A percentile compares a stretch with the other conserved stretches of the same genome.
Evolutionary conservation across 306 rosid genomes (phyloP).

Genomic region (Mucuna pruriens): DNA sequence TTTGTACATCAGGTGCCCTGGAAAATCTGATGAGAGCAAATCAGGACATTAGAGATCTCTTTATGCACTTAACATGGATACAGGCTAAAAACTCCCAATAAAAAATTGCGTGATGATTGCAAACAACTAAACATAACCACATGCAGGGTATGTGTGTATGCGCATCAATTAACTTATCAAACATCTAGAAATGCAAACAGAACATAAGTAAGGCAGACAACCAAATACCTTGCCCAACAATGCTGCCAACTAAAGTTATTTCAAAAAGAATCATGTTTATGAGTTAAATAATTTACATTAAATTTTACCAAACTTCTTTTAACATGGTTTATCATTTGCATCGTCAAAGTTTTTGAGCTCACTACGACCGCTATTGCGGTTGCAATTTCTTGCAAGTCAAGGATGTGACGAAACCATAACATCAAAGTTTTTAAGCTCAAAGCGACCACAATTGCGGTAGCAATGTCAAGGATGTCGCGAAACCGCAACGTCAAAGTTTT

Average conservation of each 20-base stretch:
- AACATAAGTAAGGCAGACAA: background rate
- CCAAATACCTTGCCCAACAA: background rate
- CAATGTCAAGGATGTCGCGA: too few relatives aligned
- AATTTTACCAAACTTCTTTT: too few relatives aligned
- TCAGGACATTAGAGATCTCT: background rate
- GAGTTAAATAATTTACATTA: background rate
- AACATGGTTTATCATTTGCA: too few relatives aligned
- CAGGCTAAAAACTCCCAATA: background rate
- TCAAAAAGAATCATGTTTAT: background rate
- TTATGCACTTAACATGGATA: background rate
- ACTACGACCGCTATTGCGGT: too few relatives aligned
- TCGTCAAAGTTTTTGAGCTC: too few relatives aligned
- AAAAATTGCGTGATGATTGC: background rate
- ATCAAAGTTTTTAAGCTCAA: too few relatives aligned
- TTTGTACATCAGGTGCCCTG: conserved; percentile 34
- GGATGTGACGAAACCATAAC: too few relatives aligned
- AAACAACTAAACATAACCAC: background rate
- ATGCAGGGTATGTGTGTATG: too few relatives aligned
- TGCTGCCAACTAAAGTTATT: background rate
- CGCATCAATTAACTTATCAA: background rate
- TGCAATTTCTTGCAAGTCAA: too few relatives aligned
- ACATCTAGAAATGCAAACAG: background rate
- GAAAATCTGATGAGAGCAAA: conserved; percentile 7
- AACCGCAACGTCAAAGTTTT: too few relatives aligned
- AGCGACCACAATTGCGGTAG: too few relatives aligned